Evolutionary conservation across 2,329 filamentous ascomycete genomes (phyloP).

Genomic region (Herpomyces periplanetae): DNA sequence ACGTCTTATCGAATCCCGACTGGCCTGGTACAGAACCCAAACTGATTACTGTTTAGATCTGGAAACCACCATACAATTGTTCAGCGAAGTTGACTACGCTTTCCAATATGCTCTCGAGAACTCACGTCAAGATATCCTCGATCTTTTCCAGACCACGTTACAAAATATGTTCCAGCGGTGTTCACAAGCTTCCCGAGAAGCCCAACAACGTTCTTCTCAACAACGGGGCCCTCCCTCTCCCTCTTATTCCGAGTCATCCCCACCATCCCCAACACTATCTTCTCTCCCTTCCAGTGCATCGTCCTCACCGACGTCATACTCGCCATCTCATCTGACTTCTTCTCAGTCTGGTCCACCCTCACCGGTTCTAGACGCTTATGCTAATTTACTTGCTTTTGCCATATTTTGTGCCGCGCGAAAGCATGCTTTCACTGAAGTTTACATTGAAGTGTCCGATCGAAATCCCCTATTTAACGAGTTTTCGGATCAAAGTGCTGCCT

Average conservation of each 20-base stretch:
- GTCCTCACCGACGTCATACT: no score
- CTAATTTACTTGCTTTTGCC: conserved; percentile 16
- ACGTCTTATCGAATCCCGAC: conserved; percentile 8
- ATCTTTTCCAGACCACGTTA: conserved; percentile 6
- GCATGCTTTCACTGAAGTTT: conserved; percentile 18
- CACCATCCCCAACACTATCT: no score
- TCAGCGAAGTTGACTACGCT: conserved; percentile 9
- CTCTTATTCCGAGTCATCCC: no score
- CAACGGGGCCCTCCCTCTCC: no score
- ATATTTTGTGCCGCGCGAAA: conserved; percentile 17
- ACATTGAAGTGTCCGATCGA: conserved; percentile 19
- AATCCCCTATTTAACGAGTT: conserved; percentile 20
- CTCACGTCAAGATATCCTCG: conserved; percentile 6
- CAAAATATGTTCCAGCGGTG: conserved; percentile 4
- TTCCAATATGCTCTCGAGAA: conserved; percentile 7
- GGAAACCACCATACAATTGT: conserved; percentile 7
- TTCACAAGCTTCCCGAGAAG: no score
- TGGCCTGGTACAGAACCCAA: conserved; percentile 10
- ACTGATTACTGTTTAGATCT: conserved; percentile 7
- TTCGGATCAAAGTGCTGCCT: conserved; percentile 20
- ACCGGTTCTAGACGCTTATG: conserved; percentile 9
- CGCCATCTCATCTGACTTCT: no score
- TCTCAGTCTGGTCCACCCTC: conserved; percentile 7
- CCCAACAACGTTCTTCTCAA: no score
- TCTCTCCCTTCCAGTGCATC: no score